Percentiles rank a stretch among this genome's conserved stretches.
Conservation (phyloP, 2,329 filamentous ascomycete genomes). For the Fusarium sp. region DNA sequence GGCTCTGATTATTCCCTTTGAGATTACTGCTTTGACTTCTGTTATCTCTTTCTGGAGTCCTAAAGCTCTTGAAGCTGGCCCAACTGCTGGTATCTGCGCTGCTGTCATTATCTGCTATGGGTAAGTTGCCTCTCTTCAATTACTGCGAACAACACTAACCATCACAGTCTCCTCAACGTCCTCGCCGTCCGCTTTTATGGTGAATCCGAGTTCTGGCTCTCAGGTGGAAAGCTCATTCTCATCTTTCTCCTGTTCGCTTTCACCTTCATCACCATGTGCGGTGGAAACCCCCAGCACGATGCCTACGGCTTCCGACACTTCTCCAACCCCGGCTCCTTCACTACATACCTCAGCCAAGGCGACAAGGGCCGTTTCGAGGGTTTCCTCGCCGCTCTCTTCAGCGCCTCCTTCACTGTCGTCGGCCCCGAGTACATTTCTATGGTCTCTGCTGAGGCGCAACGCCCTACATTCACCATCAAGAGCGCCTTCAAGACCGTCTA, state of each 20-base stretch:
- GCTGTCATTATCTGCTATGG: constrained; percentile 57
- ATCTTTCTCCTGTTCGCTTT: constrained; percentile 63
- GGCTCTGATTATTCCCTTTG: constrained; percentile 62
- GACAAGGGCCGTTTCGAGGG: constrained; percentile 73
- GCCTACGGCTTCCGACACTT: constrained; percentile 75
- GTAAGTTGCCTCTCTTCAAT: constrained; percentile 12
- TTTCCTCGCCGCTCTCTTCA: constrained; percentile 71
- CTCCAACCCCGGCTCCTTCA: constrained; percentile 65
- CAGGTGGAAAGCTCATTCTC: constrained; percentile 55
- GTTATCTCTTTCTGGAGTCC: constrained; percentile 63
- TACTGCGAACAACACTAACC: not conserved
- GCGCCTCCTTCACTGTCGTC: constrained; percentile 67
- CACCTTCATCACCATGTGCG: constrained; percentile 69
- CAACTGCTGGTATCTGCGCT: constrained; percentile 58
- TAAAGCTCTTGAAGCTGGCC: constrained; percentile 47
- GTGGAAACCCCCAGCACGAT: constrained; percentile 66
- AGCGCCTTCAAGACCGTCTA: constrained; percentile 62
- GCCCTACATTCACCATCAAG: constrained; percentile 68
- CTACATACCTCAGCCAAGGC: constrained; percentile 67
- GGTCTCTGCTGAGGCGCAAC: constrained; percentile 72
- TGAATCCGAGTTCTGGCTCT: constrained; percentile 59
- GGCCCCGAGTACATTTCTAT: constrained; percentile 72
- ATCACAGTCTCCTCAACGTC: constrained; percentile 50
- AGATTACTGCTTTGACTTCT: constrained; percentile 61
- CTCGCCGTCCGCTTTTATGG: constrained; percentile 57